Percentiles rank a stretch among this genome's conserved stretches.
Evolutionary conservation across 225 moss, liverwort and hornwort genomes (phyloP).

Genomic region (Polytrichum commune): DNA sequence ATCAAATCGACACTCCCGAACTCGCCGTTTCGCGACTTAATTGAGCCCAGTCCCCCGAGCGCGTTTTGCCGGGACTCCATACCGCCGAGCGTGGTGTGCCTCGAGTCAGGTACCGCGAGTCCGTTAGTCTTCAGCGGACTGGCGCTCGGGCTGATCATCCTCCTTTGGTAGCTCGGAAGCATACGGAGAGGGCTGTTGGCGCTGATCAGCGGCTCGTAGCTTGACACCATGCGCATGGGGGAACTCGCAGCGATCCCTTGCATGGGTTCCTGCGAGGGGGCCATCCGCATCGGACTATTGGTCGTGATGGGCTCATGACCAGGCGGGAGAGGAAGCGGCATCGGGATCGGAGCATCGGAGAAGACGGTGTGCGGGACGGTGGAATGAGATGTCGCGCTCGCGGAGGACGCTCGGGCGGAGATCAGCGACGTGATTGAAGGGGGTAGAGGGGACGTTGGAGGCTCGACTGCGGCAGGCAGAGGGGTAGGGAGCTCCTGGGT

Average conservation of each 20-base stretch:
- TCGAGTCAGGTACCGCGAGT: conserved; percentile 9
- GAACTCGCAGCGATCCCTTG: conserved; percentile 16
- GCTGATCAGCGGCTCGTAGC: conserved; percentile 47
- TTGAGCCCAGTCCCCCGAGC: conserved; percentile 32
- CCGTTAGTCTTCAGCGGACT: conserved; percentile 47
- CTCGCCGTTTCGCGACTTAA: conserved; percentile 39
- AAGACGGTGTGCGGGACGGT: conserved; percentile 13
- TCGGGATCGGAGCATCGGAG: conserved; percentile 30
- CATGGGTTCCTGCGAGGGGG: conserved; percentile 1
- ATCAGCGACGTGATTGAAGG: conserved; percentile 49
- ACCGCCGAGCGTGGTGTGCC: conserved; percentile 18
- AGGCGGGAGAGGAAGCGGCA: conserved; percentile 39
- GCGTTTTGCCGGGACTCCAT: conserved; percentile 22
- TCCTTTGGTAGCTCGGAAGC: conserved; percentile 53
- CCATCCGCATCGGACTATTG: conserved; percentile 1
- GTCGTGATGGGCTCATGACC: conserved; percentile 22
- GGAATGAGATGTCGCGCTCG: conserved; percentile 22
- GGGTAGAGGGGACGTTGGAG: conserved; percentile 31
- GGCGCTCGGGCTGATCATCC: conserved; percentile 37
- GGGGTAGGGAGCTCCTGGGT: conserved; percentile 31
- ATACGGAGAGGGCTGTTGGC: conserved; percentile 53
- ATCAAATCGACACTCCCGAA: conserved; percentile 48
- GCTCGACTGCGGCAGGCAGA: conserved; percentile 2
- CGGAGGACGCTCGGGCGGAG: conserved; percentile 40
- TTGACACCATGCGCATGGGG: conserved; percentile 24